Percentiles rank a stretch among this genome's conserved stretches.
These are phyloP conservation scores for Fraxinus cuspidata DNA, from an alignment of 257 asterid species.

Conservation along the genomic window DNA sequence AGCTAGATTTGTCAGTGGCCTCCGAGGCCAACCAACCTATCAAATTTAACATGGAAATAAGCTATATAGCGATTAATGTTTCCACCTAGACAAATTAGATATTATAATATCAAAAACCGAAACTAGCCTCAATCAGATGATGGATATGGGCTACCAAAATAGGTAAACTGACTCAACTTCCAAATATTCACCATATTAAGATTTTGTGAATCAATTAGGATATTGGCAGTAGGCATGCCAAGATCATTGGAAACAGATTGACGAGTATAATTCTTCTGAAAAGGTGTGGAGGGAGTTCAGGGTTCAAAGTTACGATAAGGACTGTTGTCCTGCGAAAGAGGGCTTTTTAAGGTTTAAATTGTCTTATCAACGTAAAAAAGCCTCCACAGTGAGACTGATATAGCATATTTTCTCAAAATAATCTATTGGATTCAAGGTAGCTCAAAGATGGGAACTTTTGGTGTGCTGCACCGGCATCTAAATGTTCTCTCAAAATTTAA, in stretches of 20 bases:
- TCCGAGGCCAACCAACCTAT: slow-evolving; percentile 97
- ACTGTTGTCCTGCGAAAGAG: background rate
- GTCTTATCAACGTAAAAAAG: background rate
- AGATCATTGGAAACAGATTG: background rate
- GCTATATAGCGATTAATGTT: background rate
- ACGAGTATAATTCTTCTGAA: background rate
- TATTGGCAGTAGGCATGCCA: background rate
- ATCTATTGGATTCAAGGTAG: background rate
- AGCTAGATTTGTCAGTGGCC: slow-evolving; percentile 86
- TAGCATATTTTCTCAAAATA: background rate
- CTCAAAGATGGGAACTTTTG: background rate
- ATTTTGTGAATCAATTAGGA: background rate
- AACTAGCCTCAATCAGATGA: background rate
- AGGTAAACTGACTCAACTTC: background rate
- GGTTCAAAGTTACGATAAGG: background rate
- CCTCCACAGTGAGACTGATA: background rate
- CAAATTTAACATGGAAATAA: slow-evolving; percentile 21
- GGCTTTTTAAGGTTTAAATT: background rate
- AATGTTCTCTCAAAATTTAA: background rate
- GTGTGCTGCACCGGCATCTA: background rate
- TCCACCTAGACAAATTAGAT: background rate
- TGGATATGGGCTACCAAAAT: background rate
- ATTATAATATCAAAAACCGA: background rate
- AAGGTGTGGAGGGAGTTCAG: background rate
- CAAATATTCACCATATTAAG: background rate